Conservation (phyloP, 371 early-diverging fungal species). For the Syncephalastrum contaminatum region DNA sequence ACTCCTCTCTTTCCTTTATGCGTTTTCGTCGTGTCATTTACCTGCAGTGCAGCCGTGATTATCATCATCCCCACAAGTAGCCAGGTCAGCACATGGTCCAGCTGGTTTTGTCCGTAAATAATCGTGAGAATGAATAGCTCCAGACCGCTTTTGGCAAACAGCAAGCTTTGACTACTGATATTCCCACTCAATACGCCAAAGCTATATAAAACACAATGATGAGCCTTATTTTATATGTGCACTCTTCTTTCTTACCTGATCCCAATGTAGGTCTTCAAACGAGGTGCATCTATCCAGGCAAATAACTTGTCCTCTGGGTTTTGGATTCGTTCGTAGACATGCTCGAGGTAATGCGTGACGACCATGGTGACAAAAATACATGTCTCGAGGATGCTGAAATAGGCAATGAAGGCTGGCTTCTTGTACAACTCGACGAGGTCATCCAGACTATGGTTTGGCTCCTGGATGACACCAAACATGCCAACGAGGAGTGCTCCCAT, state of each 20-base stretch:
- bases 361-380: conserved; percentile 52
- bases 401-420: conserved; percentile 70
- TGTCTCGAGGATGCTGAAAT: conserved; percentile 61
- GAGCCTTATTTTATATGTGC: no score
- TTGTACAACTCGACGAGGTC: conserved; percentile 70
- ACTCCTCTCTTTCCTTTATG: no score
- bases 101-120: conserved; percentile 63
- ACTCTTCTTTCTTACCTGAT: conserved; percentile 27
- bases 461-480: conserved; percentile 74
- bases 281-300: conserved; percentile 25
- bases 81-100: conserved; percentile 71
- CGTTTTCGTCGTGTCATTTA: conserved; percentile 22
- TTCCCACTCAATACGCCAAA: conserved; percentile 74
- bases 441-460: conserved; percentile 71
- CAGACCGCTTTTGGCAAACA: conserved; percentile 82
- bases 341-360: conserved; percentile 53
- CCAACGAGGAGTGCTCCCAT: conserved; percentile 72
- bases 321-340: conserved; percentile 25
- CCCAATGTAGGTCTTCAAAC: conserved; percentile 38
- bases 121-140: conserved; percentile 70
- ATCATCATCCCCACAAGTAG: conserved; percentile 65
- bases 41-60: conserved; percentile 70
- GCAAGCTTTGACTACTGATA: conserved; percentile 72
- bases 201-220: conserved; percentile 26
- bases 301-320: conserved; percentile 20